A percentile compares a stretch with the other conserved stretches of the same genome.
These are phyloP conservation scores for Volvariella volvacea DNA, from an alignment of 1,284 basidiomycete species.

Conservation along the genomic window DNA sequence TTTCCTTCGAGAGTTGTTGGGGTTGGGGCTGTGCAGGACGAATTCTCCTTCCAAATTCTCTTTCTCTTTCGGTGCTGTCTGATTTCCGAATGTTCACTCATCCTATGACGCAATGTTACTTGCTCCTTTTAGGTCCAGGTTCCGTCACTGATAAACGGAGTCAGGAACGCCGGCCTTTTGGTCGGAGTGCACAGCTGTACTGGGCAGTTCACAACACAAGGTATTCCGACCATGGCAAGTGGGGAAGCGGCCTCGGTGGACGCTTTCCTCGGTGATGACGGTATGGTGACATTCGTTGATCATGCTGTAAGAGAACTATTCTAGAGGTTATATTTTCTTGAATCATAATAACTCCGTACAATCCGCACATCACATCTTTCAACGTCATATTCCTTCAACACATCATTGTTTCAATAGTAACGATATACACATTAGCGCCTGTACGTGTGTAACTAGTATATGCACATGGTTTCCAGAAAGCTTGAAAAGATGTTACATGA, in stretches of 20 bases:
- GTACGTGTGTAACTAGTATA: no score
- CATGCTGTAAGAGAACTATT: slow-evolving; percentile 42
- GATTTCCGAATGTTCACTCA: neutral
- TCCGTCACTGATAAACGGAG: slow-evolving; percentile 78
- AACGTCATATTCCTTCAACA: no score
- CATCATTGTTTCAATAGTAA: no score
- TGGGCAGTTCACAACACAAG: neutral
- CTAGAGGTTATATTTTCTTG: slow-evolving; percentile 16
- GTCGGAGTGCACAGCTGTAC: slow-evolving; percentile 67
- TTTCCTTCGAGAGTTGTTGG: no score
- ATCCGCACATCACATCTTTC: no score
- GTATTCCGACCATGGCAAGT: neutral
- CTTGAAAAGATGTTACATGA: no score
- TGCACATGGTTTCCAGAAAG: no score
- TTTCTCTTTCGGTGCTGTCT: slow-evolving; percentile 2
- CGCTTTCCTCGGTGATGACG: slow-evolving; percentile 50
- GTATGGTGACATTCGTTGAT: slow-evolving; percentile 60
- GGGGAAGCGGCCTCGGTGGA: slow-evolving; percentile 52
- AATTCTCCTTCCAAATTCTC: slow-evolving; percentile 1
- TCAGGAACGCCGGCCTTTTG: slow-evolving; percentile 85
- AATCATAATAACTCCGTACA: slow-evolving; percentile 4
- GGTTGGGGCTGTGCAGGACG: neutral
- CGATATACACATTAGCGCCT: no score
- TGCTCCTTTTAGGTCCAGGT: slow-evolving; percentile 48
- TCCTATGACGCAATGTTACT: slow-evolving; percentile 1